Evolutionary conservation across 257 asterid genomes (phyloP).

Genomic region (Solanum megistacrolobum): DNA sequence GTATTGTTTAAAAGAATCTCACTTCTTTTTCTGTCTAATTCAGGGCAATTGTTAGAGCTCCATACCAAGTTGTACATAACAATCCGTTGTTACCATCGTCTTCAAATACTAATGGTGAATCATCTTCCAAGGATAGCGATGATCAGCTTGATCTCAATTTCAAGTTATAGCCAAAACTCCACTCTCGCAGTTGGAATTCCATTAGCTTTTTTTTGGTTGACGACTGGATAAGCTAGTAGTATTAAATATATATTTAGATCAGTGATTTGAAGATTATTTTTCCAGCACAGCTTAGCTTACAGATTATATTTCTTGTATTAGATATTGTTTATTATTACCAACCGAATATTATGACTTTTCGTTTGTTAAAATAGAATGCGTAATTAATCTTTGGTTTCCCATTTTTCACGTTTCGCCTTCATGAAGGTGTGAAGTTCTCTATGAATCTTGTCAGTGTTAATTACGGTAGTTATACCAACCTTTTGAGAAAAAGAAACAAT

Average conservation of each 20-base stretch:
- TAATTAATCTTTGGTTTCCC: neutral
- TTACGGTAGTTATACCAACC: neutral
- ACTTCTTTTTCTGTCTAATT: neutral
- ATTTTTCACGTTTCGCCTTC: neutral
- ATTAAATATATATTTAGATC: neutral
- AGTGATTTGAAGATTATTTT: neutral
- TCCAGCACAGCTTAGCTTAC: neutral
- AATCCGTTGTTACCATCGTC: conserved; percentile 1
- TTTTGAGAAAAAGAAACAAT: neutral
- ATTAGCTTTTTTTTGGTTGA: neutral
- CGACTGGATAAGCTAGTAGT: neutral
- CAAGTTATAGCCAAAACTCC: conserved; percentile 23
- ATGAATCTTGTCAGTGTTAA: neutral
- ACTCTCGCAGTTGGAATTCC: neutral
- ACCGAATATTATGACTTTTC: neutral
- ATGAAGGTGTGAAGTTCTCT: neutral
- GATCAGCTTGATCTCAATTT: conserved; percentile 59
- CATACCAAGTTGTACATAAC: conserved; percentile 38
- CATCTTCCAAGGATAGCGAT: conserved; percentile 4
- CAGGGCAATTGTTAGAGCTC: conserved; percentile 58
- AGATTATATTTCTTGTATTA: neutral
- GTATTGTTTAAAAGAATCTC: neutral
- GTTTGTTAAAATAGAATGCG: neutral
- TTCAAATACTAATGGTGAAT: neutral
- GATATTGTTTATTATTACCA: neutral